These are phyloP conservation scores for Xerocomus minutiporus DNA, from an alignment of 1,284 basidiomycete species.

Conservation along the genomic window DNA sequence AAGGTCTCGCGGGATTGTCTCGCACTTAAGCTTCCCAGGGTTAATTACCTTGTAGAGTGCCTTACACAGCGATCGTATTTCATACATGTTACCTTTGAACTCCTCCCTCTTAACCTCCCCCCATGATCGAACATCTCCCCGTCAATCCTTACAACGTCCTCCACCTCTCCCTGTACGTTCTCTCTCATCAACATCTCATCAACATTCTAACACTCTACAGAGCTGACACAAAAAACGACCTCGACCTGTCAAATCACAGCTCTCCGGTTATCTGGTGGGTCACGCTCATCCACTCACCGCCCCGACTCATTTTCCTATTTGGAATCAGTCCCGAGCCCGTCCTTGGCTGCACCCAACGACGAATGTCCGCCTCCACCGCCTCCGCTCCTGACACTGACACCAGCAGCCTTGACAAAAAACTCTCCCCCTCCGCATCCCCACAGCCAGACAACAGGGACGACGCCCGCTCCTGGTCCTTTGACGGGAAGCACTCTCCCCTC, in stretches of 20 bases:
- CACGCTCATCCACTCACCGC: slow-evolving; percentile 14
- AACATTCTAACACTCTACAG: slow-evolving; percentile 16
- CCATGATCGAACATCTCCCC: slow-evolving; percentile 44
- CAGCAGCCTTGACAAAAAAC: slow-evolving; percentile 57
- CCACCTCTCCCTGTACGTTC: slow-evolving; percentile 52
- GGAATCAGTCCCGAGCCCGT: slow-evolving; percentile 37
- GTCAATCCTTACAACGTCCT: slow-evolving; percentile 60
- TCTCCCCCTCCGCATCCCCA: slow-evolving; percentile 48
- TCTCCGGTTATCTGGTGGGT: slow-evolving; percentile 50
- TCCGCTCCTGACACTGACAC: slow-evolving; percentile 59
- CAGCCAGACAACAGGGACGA: slow-evolving; percentile 40
- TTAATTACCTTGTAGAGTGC: slow-evolving; percentile 32
- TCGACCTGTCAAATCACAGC: slow-evolving; percentile 44
- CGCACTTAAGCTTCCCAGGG: slow-evolving; percentile 34
- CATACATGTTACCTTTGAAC: slow-evolving; percentile 12
- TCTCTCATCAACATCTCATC: too few species aligned
- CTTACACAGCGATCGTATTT: slow-evolving; percentile 35
- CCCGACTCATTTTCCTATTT: slow-evolving; percentile 20
- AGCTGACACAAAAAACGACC: slow-evolving; percentile 38
- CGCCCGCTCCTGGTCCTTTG: slow-evolving; percentile 35
- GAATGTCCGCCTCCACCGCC: slow-evolving; percentile 59
- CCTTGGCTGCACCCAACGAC: slow-evolving; percentile 48
- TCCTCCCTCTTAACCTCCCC: neutral
- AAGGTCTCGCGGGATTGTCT: slow-evolving; percentile 29
- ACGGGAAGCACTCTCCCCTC: slow-evolving; percentile 35